A percentile compares a stretch with the other conserved stretches of the same genome.
Evolutionary conservation across 352 stramenopile species (phyloP).

Genomic region (Elongisporangium prolatum): DNA sequence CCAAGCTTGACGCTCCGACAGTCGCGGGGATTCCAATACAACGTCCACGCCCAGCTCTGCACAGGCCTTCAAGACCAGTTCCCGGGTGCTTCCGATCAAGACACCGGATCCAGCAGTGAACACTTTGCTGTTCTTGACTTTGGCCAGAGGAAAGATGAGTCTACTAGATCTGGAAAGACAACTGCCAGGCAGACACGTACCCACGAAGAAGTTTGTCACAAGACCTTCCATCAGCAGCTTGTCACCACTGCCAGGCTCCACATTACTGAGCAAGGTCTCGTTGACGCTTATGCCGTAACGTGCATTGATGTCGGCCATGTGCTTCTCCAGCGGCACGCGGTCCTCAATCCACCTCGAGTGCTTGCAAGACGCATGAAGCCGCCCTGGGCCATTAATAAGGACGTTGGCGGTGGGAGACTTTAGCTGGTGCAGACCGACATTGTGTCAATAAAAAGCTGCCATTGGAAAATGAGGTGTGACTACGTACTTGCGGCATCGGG

Average conservation of each 20-base stretch:
- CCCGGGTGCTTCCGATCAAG: conserved; percentile 52
- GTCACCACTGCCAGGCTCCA: conserved; percentile 11
- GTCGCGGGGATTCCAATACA: conserved; percentile 39
- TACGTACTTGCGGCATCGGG: conserved; percentile 34
- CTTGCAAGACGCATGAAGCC: conserved; percentile 50
- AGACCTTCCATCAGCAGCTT: conserved; percentile 60
- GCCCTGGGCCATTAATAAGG: conserved; percentile 41
- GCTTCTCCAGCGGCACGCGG: conserved; percentile 38
- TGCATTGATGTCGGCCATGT: conserved; percentile 18
- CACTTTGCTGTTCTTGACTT: conserved; percentile 39
- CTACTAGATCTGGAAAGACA: neutral
- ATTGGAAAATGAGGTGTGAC: neutral
- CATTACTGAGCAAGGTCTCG: conserved; percentile 50
- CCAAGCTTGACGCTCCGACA: conserved; percentile 51
- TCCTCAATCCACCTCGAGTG: conserved; percentile 69
- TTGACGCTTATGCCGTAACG: conserved; percentile 25
- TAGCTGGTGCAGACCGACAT: conserved; percentile 7
- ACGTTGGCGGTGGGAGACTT: conserved; percentile 32
- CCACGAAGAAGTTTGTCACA: conserved; percentile 78
- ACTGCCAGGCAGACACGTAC: too few relatives aligned
- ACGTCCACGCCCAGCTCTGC: conserved; percentile 49
- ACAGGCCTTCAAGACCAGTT: conserved; percentile 60
- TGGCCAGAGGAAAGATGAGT: conserved; percentile 5
- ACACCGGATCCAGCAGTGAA: conserved; percentile 43
- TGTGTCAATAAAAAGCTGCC: neutral